These are phyloP conservation scores for Xylariaceae sp. DNA, from an alignment of 2,329 filamentous ascomycete species.

Conservation along the genomic window DNA sequence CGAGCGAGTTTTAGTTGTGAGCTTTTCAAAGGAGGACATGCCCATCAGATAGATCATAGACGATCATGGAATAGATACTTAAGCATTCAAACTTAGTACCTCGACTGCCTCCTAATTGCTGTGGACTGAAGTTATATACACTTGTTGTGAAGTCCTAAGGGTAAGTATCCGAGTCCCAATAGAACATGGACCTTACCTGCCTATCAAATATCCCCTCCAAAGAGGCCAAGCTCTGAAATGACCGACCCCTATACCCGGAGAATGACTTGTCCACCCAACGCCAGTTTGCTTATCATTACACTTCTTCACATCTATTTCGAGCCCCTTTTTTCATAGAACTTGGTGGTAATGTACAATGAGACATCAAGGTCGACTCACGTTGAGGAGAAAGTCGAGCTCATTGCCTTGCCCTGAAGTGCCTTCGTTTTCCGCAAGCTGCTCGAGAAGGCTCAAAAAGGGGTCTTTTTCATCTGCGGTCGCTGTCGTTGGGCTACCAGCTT, in stretches of 20 bases:
- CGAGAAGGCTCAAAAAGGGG: constrained; percentile 71
- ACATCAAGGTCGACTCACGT: constrained; percentile 27
- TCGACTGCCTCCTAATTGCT: too few species aligned
- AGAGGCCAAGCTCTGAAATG: not conserved
- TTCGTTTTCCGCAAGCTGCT: constrained; percentile 80
- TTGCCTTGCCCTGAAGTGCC: constrained; percentile 61
- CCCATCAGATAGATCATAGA: not conserved
- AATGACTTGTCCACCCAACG: constrained; percentile 8
- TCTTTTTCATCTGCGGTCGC: constrained; percentile 63
- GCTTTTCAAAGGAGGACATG: not conserved
- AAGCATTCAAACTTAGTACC: too few species aligned
- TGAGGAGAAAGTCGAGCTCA: constrained; percentile 74
- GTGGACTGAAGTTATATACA: not conserved
- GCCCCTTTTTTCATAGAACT: not conserved
- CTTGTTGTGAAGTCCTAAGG: not conserved
- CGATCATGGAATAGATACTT: too few species aligned
- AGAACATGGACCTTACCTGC: not conserved
- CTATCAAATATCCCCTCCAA: not conserved
- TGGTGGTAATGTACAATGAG: constrained; percentile 3
- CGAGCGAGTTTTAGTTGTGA: not conserved
- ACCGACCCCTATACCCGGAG: not conserved
- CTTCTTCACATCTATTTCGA: constrained; percentile 3
- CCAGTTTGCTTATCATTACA: constrained; percentile 12
- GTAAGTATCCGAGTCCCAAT: not conserved
- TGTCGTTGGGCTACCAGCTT: constrained; percentile 46